phyloP scores from a whole-genome alignment of 768 basidiomycete genomes.

The Sistotremastrum niveocremeum region DNA sequence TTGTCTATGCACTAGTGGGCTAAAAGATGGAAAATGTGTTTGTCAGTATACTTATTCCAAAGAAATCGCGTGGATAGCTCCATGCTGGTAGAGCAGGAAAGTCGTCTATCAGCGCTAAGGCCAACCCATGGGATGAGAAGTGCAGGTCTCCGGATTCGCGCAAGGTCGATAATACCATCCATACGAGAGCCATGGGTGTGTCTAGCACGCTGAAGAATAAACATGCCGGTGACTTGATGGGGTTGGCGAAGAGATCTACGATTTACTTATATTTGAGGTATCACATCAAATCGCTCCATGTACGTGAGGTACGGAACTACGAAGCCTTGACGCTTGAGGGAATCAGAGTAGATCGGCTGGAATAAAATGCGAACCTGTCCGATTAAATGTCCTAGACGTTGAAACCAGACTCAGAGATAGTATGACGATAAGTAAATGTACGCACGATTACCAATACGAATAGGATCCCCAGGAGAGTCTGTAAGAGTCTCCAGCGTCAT shows the following conservation, averaged over 20 bases:
- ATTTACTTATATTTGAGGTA: conserved; percentile 6
- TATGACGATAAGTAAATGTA: no score
- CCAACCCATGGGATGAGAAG: no score
- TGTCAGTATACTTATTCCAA: no score
- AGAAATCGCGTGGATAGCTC: no score
- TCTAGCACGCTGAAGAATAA: conserved; percentile 11
- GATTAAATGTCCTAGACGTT: conserved; percentile 8
- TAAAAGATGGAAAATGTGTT: no score
- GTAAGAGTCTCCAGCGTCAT: no score
- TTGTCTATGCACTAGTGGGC: no score
- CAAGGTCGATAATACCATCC: conserved; percentile 13
- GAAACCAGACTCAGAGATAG: neutral
- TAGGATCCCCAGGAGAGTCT: no score
- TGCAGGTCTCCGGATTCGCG: no score
- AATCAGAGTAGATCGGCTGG: neutral
- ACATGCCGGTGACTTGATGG: conserved; percentile 12
- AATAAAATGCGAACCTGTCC: conserved; percentile 12
- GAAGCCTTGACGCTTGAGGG: neutral
- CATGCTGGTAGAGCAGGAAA: no score
- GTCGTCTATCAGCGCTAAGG: no score
- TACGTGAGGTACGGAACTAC: conserved; percentile 14
- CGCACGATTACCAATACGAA: no score
- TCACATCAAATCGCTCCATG: conserved; percentile 13
- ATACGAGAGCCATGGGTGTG: conserved; percentile 7
- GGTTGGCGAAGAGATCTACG: conserved; percentile 5